Percentiles rank a stretch among this genome's conserved stretches.
phyloP scores from a whole-genome alignment of 768 basidiomycete genomes.

The Mycena pura region DNA sequence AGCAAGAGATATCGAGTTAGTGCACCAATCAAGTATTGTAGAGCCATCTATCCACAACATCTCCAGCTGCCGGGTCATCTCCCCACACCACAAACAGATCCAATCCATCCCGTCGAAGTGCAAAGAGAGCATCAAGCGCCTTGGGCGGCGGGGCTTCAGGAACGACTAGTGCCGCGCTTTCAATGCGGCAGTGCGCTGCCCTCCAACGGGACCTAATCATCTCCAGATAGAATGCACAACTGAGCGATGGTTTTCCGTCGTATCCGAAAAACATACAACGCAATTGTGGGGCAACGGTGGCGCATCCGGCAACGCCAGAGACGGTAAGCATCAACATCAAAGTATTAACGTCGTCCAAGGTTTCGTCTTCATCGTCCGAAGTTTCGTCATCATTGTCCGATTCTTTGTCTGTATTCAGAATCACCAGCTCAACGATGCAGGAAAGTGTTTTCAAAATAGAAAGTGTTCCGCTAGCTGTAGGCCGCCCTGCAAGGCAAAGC shows the following conservation, averaged over 20 bases:
- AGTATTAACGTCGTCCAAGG: background rate
- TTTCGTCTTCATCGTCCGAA: fast-evolving
- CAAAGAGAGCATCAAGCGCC: too few species aligned
- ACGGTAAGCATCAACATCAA: background rate
- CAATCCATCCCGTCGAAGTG: too few species aligned
- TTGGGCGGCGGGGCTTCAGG: too few species aligned
- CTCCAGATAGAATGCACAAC: background rate
- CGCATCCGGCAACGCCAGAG: background rate
- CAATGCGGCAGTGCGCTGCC: background rate
- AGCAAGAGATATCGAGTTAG: too few species aligned
- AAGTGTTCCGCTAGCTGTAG: background rate
- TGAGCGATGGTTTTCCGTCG: background rate
- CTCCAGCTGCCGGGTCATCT: too few species aligned
- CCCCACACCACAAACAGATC: too few species aligned
- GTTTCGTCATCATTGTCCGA: too few species aligned
- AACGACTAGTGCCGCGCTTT: background rate
- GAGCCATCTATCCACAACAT: too few species aligned
- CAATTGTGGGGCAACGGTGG: background rate
- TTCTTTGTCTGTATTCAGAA: too few species aligned
- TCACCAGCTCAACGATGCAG: background rate
- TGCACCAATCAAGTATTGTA: too few species aligned
- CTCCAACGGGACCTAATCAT: conserved; percentile 2
- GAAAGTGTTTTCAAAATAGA: background rate
- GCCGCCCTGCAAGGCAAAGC: background rate
- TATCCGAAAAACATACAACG: background rate